A percentile compares a stretch with the other conserved stretches of the same genome.
Conservation (phyloP, 2,329 filamentous ascomycete species). For the Aureobasidium sp. region DNA sequence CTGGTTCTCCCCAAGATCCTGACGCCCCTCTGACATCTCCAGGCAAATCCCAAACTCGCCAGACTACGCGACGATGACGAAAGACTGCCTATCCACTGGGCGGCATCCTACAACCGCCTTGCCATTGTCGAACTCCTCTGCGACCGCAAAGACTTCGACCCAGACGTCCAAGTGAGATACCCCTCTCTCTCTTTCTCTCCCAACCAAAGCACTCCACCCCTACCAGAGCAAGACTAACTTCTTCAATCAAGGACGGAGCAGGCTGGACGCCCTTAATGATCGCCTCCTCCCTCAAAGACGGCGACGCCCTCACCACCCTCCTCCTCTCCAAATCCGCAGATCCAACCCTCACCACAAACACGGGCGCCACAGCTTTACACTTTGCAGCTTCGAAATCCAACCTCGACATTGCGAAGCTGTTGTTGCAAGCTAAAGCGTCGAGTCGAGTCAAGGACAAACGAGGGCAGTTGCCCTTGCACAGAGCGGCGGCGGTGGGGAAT, state of each 20-base stretch:
- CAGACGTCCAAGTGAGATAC: slow-evolving; percentile 62
- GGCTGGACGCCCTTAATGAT: slow-evolving; percentile 87
- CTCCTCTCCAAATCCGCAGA: slow-evolving; percentile 65
- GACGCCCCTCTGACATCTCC: not conserved
- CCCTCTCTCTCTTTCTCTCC: not conserved
- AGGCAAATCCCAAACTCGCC: slow-evolving; percentile 76
- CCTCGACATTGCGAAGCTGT: slow-evolving; percentile 67
- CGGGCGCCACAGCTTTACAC: slow-evolving; percentile 75
- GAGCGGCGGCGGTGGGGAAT: slow-evolving; percentile 83
- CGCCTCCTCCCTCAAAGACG: slow-evolving; percentile 65
- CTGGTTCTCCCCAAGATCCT: not conserved
- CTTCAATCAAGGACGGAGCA: slow-evolving; percentile 53
- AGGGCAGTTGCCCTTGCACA: slow-evolving; percentile 84
- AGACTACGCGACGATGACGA: slow-evolving; percentile 73
- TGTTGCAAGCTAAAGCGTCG: slow-evolving; percentile 71
- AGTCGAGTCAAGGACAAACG: slow-evolving; percentile 75
- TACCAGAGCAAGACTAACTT: not conserved
- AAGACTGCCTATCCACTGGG: slow-evolving; percentile 90
- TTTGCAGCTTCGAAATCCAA: slow-evolving; percentile 88
- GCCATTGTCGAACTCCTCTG: slow-evolving; percentile 68
- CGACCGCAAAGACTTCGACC: slow-evolving; percentile 67
- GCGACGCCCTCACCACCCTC: slow-evolving; percentile 60
- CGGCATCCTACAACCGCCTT: slow-evolving; percentile 71
- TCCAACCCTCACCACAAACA: slow-evolving; percentile 66
- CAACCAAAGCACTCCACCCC: not conserved